Percentiles rank a stretch among this genome's conserved stretches.
Evolutionary conservation across 208 protist genomes (phyloP).

Genomic region (Acanthamoeba polyphaga): DNA sequence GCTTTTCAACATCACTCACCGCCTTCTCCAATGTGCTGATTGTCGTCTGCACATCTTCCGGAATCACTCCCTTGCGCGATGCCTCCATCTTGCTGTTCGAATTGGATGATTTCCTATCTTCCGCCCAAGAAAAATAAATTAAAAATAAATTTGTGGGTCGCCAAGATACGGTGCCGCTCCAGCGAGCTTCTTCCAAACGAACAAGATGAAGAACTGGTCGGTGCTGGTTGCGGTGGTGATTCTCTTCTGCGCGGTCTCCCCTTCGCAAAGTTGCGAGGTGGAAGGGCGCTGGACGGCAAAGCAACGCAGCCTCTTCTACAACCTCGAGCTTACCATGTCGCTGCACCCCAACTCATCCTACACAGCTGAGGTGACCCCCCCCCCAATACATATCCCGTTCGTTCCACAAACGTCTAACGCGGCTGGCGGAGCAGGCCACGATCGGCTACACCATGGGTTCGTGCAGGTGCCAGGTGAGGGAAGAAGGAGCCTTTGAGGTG

Average conservation of each 20-base stretch:
- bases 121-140: too few species aligned
- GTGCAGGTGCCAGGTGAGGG: not conserved
- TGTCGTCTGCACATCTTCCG: not conserved
- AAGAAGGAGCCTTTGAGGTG: not conserved
- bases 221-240: not conserved
- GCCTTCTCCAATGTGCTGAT: not conserved
- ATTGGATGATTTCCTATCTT: too few species aligned
- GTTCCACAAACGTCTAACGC: too few species aligned
- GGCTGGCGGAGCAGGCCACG: too few species aligned
- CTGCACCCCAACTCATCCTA: not conserved
- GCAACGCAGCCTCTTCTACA: not conserved
- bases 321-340: not conserved
- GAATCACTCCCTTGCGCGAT: not conserved
- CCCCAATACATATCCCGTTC: not conserved
- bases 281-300: not conserved
- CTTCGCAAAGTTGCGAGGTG: not conserved
- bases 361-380: not conserved
- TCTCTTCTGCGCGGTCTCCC: not conserved
- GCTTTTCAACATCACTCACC: conserved; percentile 3
- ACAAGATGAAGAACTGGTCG: not conserved
- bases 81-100: not conserved
- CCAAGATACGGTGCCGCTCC: too few species aligned
- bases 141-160: too few species aligned
- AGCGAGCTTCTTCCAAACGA: not conserved
- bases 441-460: not conserved